A percentile compares a stretch with the other conserved stretches of the same genome.
These are phyloP conservation scores for Asterionellopsis glacialis DNA, from an alignment of 108 stramenopile species.

Conservation along the genomic window DNA sequence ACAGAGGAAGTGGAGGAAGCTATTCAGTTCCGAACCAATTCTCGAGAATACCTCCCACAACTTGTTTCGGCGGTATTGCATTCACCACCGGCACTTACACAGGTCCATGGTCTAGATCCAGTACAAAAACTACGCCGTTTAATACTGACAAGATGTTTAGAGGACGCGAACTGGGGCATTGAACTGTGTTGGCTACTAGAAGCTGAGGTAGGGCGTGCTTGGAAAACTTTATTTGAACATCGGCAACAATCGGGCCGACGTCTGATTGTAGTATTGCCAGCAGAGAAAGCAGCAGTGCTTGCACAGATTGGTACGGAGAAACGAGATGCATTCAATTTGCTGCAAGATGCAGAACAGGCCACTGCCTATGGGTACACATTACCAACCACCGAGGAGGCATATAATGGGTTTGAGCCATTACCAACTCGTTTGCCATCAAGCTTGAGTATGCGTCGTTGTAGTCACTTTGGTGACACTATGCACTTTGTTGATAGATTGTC, in stretches of 20 bases:
- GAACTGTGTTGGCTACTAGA: conserved; percentile 86
- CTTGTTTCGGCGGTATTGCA: conserved; percentile 74
- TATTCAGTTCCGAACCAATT: conserved; percentile 30
- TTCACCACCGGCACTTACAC: conserved; percentile 57
- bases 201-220: conserved; percentile 85
- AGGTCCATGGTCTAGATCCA: conserved; percentile 56
- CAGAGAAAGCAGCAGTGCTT: conserved; percentile 75
- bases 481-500: conserved; percentile 80
- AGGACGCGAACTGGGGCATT: conserved; percentile 77
- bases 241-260: conserved; percentile 77
- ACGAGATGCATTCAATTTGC: conserved; percentile 74
- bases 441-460: conserved; percentile 66
- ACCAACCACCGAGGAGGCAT: not conserved
- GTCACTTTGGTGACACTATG: conserved; percentile 89
- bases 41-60: conserved; percentile 75
- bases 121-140: conserved; percentile 63
- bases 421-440: conserved; percentile 44
- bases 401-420: conserved; percentile 7
- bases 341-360: conserved; percentile 84
- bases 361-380: conserved; percentile 72
- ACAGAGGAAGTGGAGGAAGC: conserved; percentile 11
- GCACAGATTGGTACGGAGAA: conserved; percentile 78
- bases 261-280: conserved; percentile 75
- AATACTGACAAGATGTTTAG: conserved; percentile 52
- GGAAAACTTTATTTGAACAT: conserved; percentile 86